These are phyloP conservation scores for Leccinellum albellum DNA, from an alignment of 768 basidiomycete species.

Conservation along the genomic window DNA sequence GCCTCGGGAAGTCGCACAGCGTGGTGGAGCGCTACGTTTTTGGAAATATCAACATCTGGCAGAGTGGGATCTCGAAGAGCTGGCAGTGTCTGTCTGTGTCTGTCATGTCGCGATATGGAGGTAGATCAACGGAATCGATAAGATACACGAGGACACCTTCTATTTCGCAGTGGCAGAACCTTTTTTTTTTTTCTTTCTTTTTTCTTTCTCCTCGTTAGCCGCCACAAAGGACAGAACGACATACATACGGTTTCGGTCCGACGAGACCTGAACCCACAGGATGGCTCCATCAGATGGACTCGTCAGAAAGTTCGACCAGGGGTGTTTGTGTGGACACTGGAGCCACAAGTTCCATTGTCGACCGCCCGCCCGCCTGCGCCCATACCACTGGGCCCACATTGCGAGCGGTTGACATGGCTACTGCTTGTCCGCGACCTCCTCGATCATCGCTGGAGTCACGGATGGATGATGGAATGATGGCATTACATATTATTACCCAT, in stretches of 20 bases:
- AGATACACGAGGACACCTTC: conserved; percentile 14
- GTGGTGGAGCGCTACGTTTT: conserved; percentile 8
- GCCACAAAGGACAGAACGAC: not conserved
- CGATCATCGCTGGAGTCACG: not conserved
- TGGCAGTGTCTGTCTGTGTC: not conserved
- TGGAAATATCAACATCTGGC: conserved; percentile 3
- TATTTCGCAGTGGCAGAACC: not conserved
- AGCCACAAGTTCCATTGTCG: not conserved
- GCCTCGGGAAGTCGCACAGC: conserved; percentile 3
- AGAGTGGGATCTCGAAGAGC: conserved; percentile 10
- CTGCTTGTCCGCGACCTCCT: not conserved
- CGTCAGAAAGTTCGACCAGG: not conserved
- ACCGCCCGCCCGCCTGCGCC: not conserved
- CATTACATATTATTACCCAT: not conserved
- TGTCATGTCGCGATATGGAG: not conserved
- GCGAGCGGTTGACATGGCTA: not conserved
- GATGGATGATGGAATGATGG: not conserved
- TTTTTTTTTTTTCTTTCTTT: not conserved
- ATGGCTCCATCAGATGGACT: not conserved
- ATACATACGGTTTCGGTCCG: not conserved
- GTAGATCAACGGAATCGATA: conserved; percentile 20
- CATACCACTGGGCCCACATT: not conserved
- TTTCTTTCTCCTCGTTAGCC: not conserved
- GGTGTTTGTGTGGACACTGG: not conserved
- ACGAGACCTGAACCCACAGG: not conserved